Base-by-base conservation (phyloP, 352 stramenopile genomes). In the Elongisporangium anandrum region DNA sequence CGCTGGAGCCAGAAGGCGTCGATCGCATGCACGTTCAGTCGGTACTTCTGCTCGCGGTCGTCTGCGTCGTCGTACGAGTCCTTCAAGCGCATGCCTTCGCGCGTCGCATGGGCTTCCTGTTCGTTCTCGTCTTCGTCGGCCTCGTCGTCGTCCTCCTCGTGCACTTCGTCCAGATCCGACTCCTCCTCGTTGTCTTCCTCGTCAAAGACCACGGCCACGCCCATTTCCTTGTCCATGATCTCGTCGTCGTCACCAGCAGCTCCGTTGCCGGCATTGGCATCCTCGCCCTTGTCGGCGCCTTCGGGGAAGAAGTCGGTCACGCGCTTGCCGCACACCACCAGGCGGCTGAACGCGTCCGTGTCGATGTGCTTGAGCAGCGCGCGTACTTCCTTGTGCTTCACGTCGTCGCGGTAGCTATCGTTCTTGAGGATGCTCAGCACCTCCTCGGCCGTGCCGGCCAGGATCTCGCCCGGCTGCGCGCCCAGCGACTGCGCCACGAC, bases 1-100 rank as follows among this genome's bases (percentile, higher is more conserved):
- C 97, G 88, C 72, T 99, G 97, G 2, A 99, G 75, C 90, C 96
- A 99, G 75, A 99, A 97, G 1, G 97, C 96, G 74, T 99, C 97
- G 58, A 99, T 99, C 60, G 97, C 90, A 62, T 99, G 92, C 9
- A 98, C 93, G 12, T 88, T 90, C 4, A 99, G 75, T 21, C 87
- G 72, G 52, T 94, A 89, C 60, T 79, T 82, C 23, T 70, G 76
- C 48, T 94, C 76, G 41, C 54, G 64, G 0, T 84, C 74, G n/a
- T 89, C 80, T 45, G 92, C 76, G 3, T 88, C 81, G 15, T 87
- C 73, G 34, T 85, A 79, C 16, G 61, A 70, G 39, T 85, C 79
- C 52, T 94, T 95, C 22, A 95, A 61, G 19, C 86, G 81, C 82
- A 92, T 95, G 7, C 66, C 77, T 64, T 69, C 71, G 17, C 70